A percentile compares a stretch with the other conserved stretches of the same genome.
Conservation (phyloP, 352 stramenopile genomes). For the Pythium dissotocum region DNA sequence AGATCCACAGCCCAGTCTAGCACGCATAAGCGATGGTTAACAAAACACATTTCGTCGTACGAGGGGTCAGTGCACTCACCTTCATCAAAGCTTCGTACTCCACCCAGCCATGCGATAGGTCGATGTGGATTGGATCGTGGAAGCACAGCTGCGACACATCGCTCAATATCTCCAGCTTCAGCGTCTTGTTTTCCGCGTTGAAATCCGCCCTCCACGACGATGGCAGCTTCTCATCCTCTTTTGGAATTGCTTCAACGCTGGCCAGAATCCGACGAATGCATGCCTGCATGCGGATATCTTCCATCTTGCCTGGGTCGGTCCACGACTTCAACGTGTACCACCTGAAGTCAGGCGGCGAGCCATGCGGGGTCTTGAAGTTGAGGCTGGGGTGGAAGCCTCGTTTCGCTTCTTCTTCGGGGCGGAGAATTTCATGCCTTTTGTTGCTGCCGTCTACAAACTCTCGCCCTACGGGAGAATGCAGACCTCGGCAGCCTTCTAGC, state of each 20-base stretch:
- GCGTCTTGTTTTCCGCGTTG: not conserved
- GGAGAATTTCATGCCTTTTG: too few species aligned
- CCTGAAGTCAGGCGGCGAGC: constrained; percentile 11
- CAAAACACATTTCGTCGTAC: too few species aligned
- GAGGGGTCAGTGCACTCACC: not conserved
- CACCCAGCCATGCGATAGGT: not conserved
- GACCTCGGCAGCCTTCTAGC: constrained; percentile 17
- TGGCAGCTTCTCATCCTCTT: constrained; percentile 10
- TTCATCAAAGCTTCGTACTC: not conserved
- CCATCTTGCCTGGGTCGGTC: not conserved
- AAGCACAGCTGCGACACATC: constrained; percentile 24
- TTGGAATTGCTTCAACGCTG: constrained; percentile 8
- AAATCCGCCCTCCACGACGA: constrained; percentile 17
- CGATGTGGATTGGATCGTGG: constrained; percentile 21
- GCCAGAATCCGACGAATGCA: constrained; percentile 7
- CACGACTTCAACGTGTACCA: constrained; percentile 22
- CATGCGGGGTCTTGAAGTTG: not conserved
- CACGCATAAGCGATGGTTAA: not conserved
- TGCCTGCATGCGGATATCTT: constrained; percentile 11
- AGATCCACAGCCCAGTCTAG: constrained; percentile 1
- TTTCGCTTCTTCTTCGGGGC: constrained; percentile 11
- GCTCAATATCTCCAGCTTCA: constrained; percentile 21
- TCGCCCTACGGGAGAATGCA: constrained; percentile 2
- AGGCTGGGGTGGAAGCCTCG: not conserved
- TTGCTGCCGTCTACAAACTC: constrained; percentile 9